Base-by-base conservation (phyloP, 148 eudicot species). In the Vaccinium corymbosum region DNA sequence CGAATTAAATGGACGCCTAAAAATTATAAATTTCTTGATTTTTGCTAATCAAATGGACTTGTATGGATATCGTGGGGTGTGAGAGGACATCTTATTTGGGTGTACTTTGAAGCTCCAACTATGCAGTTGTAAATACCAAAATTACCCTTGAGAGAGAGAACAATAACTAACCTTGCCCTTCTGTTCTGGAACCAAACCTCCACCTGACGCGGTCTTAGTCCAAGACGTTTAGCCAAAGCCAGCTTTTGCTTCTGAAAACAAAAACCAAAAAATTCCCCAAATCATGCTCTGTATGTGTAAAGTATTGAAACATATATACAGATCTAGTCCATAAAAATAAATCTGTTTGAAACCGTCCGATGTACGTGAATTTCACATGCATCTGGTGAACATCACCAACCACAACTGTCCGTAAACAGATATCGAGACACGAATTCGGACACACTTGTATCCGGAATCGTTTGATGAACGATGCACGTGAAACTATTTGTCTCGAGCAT, bases 101-200 rank as follows among this genome's bases (percentile, higher is more conserved):
- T 42, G 46, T 42, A 42, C 46, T 3, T 42, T 4, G 1, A 42
- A 42, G 46, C 46, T 42, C 6, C 7, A 35, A 42, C 46, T 0
- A 42, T 42, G 46, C 46, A 42, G 5, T 42, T 5, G 6, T 89
- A 42, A 42, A 42, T 42, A 42, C 46, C 46, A 42, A 42, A 62
- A 62, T 20, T n/a, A 62, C 68, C 27, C 68, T 42, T 42, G 46
- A 42, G 46, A 42, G 6, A 42, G 46, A 4, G 46, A 42, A 42
- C 46, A 42, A 42, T 42, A 0, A 42, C 46, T 42, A 42, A 93
- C 98, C 98, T 93, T 53, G 97, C 98, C 88, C 98, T 92, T 9
- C 98, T 86, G 85, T 94, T 95, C 87, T 95, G 98, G 57, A 95
- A 95, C 98, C 98, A 95, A 16, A 95, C 98, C 87, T 95, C 98